Evolutionary conservation across 257 asterid species (phyloP).

Genomic region (Nyctanthes arbortristis): DNA sequence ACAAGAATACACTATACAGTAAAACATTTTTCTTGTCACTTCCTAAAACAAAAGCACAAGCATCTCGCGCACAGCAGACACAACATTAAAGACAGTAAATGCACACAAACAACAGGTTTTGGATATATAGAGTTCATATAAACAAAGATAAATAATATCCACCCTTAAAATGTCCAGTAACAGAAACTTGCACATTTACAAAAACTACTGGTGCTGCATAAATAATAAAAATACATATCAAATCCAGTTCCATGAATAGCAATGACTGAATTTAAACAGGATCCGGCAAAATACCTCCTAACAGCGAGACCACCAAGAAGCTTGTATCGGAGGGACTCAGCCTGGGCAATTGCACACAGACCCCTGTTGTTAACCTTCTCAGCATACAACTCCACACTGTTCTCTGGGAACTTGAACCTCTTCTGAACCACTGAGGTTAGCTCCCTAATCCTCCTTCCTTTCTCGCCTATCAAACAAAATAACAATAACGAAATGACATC

Average conservation of each 20-base stretch:
- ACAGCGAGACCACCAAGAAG: slow-evolving; percentile 7
- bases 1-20: too few species aligned
- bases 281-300: not conserved
- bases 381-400: not conserved
- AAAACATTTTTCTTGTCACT: not conserved
- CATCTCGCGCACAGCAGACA: not conserved
- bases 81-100: not conserved
- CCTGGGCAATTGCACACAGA: not conserved
- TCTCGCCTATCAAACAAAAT: not conserved
- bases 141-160: not conserved
- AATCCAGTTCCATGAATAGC: not conserved
- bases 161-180: not conserved
- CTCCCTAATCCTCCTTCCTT: slow-evolving; percentile 5
- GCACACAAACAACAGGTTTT: not conserved
- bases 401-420: not conserved
- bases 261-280: too few species aligned
- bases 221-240: too few species aligned
- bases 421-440: not conserved
- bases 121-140: not conserved
- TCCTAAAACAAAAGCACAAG: too few species aligned
- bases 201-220: not conserved
- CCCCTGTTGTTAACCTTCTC: slow-evolving; percentile 1
- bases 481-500: not conserved
- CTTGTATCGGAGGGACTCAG: not conserved
- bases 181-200: too few species aligned